Evolutionary conservation across 306 rosid species (phyloP), one percentile per base, ranked within the genome.

Genomic region (Casuarina cunninghamiana): DNA sequence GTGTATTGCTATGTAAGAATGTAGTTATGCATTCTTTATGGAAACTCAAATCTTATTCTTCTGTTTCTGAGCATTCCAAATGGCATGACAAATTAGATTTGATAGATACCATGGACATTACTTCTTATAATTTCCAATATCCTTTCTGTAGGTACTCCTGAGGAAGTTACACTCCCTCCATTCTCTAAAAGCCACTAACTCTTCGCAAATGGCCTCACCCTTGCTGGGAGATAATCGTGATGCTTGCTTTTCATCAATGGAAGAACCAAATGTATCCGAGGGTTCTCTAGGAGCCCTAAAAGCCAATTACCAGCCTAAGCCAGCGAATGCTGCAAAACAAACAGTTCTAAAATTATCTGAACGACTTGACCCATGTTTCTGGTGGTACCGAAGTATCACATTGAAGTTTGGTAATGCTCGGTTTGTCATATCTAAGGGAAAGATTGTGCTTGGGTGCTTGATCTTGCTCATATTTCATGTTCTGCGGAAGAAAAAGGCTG

Each of bases 381-480:
- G 95, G 92, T 90, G 91, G 83, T 88, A 87, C 78, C 92, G 80
- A 66, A 37, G 87, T 38, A 50, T 92, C 78, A 86, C 86, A 78
- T 83, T 89, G 83, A 94, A 92, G 89, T 76, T 92, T 70, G 93
- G 97, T 69, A 73, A 69, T 81, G 46, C 76, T 37, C 87, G 74
- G 78, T 41, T 92, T 51, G 89, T 81, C 69, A 44, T 92, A 82
- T 85, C 97, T 9, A 89, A 87, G 5, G 75, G 91, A 84, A 92
- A 80, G 86, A 80, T 95, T 55, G 12, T 84, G 74, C 80, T 91
- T 17, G 85, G 93, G 79, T 89, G 83, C 77, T 77, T 95, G 80
- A 73, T 86, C 72, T 65, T 92, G 87, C 83, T 90, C 51, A 21
- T 75, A 45, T 88, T 38, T 75, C 91, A 89, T 79, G 74, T 88